Percentiles rank a stretch among this genome's conserved stretches.
Conservation (phyloP, 805 yeast species). For the Candida gorgasii region DNA sequence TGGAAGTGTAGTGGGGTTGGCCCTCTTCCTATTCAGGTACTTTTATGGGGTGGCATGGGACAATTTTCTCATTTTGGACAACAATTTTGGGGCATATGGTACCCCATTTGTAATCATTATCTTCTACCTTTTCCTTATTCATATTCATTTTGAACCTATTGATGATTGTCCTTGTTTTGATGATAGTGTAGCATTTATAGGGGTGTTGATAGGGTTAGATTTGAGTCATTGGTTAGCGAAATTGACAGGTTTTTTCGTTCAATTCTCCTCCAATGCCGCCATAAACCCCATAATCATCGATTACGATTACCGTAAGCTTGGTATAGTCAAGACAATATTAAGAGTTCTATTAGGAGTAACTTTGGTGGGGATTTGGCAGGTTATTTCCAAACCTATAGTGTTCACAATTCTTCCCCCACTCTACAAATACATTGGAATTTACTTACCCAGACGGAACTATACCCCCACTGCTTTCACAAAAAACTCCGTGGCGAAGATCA, state of each 20-base stretch:
- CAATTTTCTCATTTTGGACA: conserved; percentile 33
- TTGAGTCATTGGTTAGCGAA: conserved; percentile 55
- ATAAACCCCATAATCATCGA: conserved; percentile 40
- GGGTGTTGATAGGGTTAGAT: conserved; percentile 80
- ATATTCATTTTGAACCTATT: conserved; percentile 77
- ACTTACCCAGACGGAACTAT: conserved; percentile 40
- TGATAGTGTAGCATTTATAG: conserved; percentile 90
- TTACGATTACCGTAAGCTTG: conserved; percentile 42
- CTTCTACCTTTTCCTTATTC: conserved; percentile 52
- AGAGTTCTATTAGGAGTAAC: conserved; percentile 65
- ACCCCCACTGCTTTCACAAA: conserved; percentile 38
- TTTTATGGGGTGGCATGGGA: conserved; percentile 48
- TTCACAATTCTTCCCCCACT: conserved; percentile 59
- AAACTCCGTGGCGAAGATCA: conserved; percentile 32
- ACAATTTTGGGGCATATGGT: conserved; percentile 22
- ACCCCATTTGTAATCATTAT: conserved; percentile 39
- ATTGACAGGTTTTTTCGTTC: conserved; percentile 28
- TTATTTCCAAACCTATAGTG: conserved; percentile 65
- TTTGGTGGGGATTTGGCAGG: conserved; percentile 71
- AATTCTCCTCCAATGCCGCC: conserved; percentile 14
- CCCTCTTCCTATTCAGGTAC: conserved; percentile 50
- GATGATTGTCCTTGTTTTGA: conserved; percentile 97
- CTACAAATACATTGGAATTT: conserved; percentile 43
- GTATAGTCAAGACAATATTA: conserved; percentile 38
- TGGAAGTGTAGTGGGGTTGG: conserved; percentile 66